Conservation (phyloP, 164 flowering plant species). For the Sedum album region DNA sequence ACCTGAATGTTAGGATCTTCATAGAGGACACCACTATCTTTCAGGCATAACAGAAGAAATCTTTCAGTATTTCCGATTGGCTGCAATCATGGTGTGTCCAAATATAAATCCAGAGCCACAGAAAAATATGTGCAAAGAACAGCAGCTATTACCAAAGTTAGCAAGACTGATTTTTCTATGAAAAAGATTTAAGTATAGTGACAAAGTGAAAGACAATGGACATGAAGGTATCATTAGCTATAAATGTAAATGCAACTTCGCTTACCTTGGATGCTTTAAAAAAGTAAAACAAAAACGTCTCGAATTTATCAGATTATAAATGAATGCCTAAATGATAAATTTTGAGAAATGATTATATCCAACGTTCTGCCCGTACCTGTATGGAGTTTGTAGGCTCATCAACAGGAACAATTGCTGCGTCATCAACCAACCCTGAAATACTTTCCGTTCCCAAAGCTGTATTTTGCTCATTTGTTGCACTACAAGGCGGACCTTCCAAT, state of each 20-base stretch:
- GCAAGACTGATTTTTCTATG: background rate
- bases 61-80: constrained; percentile 90
- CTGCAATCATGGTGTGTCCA: constrained; percentile 34
- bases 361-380: constrained; percentile 41
- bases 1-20: constrained; percentile 97
- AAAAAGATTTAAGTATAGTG: background rate
- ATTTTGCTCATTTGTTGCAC: constrained; percentile 32
- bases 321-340: background rate
- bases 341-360: background rate
- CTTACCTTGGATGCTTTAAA: background rate
- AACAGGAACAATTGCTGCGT: constrained; percentile 73
- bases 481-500: constrained; percentile 87
- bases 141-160: background rate
- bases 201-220: background rate
- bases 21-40: constrained; percentile 93
- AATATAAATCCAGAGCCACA: background rate
- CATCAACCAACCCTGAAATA: constrained; percentile 41
- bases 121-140: too few relatives aligned
- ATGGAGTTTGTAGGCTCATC: constrained; percentile 60
- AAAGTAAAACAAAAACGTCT: background rate
- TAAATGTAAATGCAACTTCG: background rate
- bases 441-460: constrained; percentile 36
- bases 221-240: background rate
- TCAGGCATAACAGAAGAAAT: constrained; percentile 74
- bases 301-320: background rate